Evolutionary conservation across 2,329 filamentous ascomycete genomes (phyloP), one percentile per base, ranked within the genome.

Genomic region (Remersonia thermophila): DNA sequence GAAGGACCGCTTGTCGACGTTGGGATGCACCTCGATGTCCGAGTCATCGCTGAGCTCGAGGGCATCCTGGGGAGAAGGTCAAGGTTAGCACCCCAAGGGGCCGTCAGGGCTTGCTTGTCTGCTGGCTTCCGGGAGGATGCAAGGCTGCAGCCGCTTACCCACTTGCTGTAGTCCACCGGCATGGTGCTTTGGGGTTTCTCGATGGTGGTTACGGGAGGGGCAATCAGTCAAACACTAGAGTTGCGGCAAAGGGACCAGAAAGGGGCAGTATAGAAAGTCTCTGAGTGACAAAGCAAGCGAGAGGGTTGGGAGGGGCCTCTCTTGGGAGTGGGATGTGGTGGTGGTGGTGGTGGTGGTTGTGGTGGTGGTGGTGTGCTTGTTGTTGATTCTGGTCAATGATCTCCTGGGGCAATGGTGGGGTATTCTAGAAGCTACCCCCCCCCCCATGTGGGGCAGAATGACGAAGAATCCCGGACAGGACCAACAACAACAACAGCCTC

Each of bases 41-140:
- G 86, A 95, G 62, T 98, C 91, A 61, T 98, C 91, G 54, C 85
- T 94, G 55, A 98, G 78, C 76, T 98, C 91, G 55, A 98, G 74
- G 41, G 82, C 80, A 57, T 96, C 83, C 79, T 83, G 31, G 42
- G 18, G 36, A 31, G n/a, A 16, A 13, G 39, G 36, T 35, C 16
- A 33, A 26, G n/a, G n/a, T 33, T 40, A 29, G 37, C 42, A 43
- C 34, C 42, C n/a, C n/a, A n/a, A n/a, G n/a, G n/a, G n/a, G n/a
- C n/a, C n/a, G n/a, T n/a, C n/a, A 39, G 34, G 33, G n/a, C 32
- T 36, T 38, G 20, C 16, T 9, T 36, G 8, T 12, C n/a, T 20
- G 15, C 32, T 34, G n/a, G n/a, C n/a, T 27, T 30, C 33, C 29
- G 13, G n/a, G 13, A 17, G 31, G n/a, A n/a, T n/a, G n/a, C n/a